Conservation (phyloP, 306 rosid genomes). For the Amphicarpaea edgeworthii region DNA sequence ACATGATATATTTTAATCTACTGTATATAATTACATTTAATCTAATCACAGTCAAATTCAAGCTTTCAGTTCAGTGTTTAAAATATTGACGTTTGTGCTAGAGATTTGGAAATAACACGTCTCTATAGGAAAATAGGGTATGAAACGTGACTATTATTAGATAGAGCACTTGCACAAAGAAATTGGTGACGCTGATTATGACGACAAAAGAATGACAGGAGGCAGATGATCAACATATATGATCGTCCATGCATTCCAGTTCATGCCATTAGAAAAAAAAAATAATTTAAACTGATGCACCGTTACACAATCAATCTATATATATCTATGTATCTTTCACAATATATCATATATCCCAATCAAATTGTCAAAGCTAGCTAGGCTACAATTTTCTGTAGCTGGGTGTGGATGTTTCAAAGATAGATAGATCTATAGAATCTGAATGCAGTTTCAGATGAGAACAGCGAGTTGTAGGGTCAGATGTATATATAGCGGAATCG, state of each 20-base stretch:
- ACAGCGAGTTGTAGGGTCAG: constrained; percentile 14
- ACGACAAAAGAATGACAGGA: not conserved
- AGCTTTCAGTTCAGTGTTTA: too few species aligned
- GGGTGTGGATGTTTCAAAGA: constrained; percentile 39
- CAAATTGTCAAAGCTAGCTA: not conserved
- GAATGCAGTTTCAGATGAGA: constrained; percentile 38
- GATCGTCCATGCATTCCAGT: constrained; percentile 40
- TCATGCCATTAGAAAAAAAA: constrained; percentile 12
- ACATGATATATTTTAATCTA: too few species aligned
- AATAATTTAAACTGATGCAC: too few species aligned
- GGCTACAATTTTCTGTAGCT: constrained; percentile 40
- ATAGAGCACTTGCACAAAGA: constrained; percentile 14
- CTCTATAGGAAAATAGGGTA: not conserved
- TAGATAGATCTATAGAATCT: constrained; percentile 26
- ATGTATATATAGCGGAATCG: constrained; percentile 38
- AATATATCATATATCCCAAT: not conserved
- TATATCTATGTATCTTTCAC: constrained; percentile 16
- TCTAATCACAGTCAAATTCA: too few species aligned
- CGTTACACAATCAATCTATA: too few species aligned
- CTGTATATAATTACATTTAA: too few species aligned
- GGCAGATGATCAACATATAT: constrained; percentile 18
- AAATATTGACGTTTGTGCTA: not conserved
- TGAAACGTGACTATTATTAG: too few species aligned
- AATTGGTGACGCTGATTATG: constrained; percentile 13
- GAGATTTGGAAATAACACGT: not conserved